These are phyloP conservation scores for Adansonia gregorii DNA, from an alignment of 441 rosid genomes.

Conservation along the genomic window DNA sequence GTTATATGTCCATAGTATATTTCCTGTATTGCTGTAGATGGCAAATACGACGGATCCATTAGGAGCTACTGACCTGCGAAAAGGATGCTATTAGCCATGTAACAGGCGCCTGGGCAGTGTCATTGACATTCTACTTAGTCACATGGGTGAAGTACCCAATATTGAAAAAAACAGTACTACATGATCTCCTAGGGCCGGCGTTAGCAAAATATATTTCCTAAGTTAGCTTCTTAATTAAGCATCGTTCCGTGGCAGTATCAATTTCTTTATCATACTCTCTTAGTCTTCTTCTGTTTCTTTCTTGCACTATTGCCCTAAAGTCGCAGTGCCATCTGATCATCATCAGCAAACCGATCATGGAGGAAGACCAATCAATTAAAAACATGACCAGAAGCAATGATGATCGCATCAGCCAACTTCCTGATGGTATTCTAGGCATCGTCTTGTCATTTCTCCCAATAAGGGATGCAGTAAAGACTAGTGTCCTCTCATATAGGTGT, in stretches of 20 bases:
- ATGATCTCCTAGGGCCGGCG: neutral
- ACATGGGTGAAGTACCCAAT: too few relatives aligned
- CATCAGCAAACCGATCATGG: neutral
- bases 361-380: neutral
- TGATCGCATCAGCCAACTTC: neutral
- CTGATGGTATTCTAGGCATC: neutral
- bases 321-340: neutral
- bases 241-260: neutral
- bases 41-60: slow-evolving; percentile 42
- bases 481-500: neutral
- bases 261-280: neutral
- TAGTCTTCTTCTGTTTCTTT: neutral
- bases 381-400: neutral
- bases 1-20: slow-evolving; percentile 35
- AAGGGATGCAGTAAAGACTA: neutral
- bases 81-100: neutral
- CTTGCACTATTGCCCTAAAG: neutral
- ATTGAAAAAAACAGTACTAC: too few relatives aligned
- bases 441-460: neutral
- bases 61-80: neutral
- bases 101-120: slow-evolving; percentile 32
- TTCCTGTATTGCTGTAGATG: slow-evolving; percentile 35
- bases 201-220: neutral
- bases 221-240: neutral
- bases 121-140: slow-evolving; percentile 15